These are phyloP conservation scores for Gymnopus androsaceus DNA, from an alignment of 1,284 basidiomycete species.

Conservation along the genomic window DNA sequence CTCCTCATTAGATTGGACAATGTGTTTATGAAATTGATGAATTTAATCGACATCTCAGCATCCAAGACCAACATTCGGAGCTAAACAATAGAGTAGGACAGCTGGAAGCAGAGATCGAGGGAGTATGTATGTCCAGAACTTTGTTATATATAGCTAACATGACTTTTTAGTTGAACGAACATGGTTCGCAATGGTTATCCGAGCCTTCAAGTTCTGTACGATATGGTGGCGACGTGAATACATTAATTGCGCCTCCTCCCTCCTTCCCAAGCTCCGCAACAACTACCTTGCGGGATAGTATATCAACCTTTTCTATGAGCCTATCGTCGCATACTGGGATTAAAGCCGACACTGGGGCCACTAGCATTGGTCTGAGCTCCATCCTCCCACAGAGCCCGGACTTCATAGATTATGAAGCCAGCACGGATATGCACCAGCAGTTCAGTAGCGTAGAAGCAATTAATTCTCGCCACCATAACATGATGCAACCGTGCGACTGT, in stretches of 20 bases:
- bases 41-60: constrained; percentile 53
- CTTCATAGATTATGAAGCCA: not conserved
- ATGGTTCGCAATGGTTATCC: constrained; percentile 60
- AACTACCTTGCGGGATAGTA: too few relatives aligned
- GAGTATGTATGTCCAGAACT: constrained; percentile 58
- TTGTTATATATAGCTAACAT: too few relatives aligned
- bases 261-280: not conserved
- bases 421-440: not conserved
- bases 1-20: constrained; percentile 66
- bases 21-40: constrained; percentile 87
- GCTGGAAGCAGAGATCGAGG: constrained; percentile 80
- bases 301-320: not conserved
- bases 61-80: constrained; percentile 63
- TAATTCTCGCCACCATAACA: constrained; percentile 17
- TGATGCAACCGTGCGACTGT: constrained; percentile 44
- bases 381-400: not conserved
- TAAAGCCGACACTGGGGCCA: not conserved
- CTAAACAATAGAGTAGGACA: constrained; percentile 78
- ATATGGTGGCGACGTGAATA: not conserved
- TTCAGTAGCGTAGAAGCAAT: too few relatives aligned
- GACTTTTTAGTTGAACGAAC: constrained; percentile 76
- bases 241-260: not conserved
- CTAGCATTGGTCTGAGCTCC: not conserved
- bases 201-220: not conserved
- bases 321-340: too few relatives aligned